Base-by-base conservation (phyloP, 1,284 basidiomycete genomes). In the Ustilago bromivora region DNA sequence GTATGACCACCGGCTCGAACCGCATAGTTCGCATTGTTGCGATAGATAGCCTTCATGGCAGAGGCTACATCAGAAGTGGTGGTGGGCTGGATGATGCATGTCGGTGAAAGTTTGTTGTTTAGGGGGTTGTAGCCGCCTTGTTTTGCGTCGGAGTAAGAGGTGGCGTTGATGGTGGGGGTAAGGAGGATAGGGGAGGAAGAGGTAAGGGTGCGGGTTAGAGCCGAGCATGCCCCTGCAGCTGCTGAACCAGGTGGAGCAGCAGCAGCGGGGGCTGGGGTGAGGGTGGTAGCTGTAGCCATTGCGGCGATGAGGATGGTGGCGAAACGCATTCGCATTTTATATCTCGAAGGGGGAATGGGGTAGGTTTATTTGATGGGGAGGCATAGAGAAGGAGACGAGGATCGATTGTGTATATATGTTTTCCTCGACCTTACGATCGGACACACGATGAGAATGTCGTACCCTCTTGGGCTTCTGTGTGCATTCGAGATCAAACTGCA, bases 1-100 rank as follows among this genome's bases (percentile, higher is more conserved):
- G 80, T 67, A 43, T 81, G 80, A 3, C 80, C 80, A 8, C 74
- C 78, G 0, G 78, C 58, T 15, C 80, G 77, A 12, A 81, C 67
- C 15, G 78, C 78, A 53, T 80, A 80, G 23, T 53, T 40, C 7
- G 57, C 55, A 1, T 62, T 47, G 58, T 66, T 43, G 8, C 3
- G 17, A 60, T 54, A 66, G 32, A 76, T 47, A 13, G 60, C 32
- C 3, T 23, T 19, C 69, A 76, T 72, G 15, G 35, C 31, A 0
- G 35, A 34, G n/a, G 64, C 15, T 1, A 71, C 64, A 15, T 71
- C 47, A 4, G 15, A 10, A 2, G 68, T 40, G 12, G 64, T 38
- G 19, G 35, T 2, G 17, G 73, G 73, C 36, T 65, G 73, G 3
- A 76, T 58, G 59, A 76, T 71, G 68, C 73, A 76, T 10, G 55